phyloP scores from a whole-genome alignment of 169 alveolate genomes.

The Ichthyophthirius multifiliis region DNA sequence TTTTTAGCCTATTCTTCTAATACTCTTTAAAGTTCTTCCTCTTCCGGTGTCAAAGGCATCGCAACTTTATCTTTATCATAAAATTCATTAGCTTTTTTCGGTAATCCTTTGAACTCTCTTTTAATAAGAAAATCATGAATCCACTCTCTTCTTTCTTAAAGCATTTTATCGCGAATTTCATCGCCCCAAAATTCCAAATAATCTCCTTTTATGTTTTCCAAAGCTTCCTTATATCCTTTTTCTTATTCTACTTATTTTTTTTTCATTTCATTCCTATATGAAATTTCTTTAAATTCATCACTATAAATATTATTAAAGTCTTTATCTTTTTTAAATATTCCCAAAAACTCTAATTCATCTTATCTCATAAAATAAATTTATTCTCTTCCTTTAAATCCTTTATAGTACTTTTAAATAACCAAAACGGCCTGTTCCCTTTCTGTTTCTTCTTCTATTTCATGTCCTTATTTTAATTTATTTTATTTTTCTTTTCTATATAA shows the following conservation, averaged over 20 bases:
- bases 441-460: slow-evolving; percentile 27
- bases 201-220: slow-evolving; percentile 46
- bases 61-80: slow-evolving; percentile 50
- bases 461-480: slow-evolving; percentile 18
- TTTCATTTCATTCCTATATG: slow-evolving; percentile 26
- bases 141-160: slow-evolving; percentile 82
- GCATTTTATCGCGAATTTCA: slow-evolving; percentile 60
- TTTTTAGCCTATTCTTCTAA: slow-evolving; percentile 58
- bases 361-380: slow-evolving; percentile 30
- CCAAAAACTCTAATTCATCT: slow-evolving; percentile 39
- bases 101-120: slow-evolving; percentile 43
- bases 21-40: slow-evolving; percentile 63
- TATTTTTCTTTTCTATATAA: slow-evolving; percentile 9
- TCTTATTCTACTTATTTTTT: slow-evolving; percentile 37
- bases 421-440: slow-evolving; percentile 41
- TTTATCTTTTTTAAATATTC: slow-evolving; percentile 11
- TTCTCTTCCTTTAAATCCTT: slow-evolving; percentile 43
- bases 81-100: slow-evolving; percentile 52
- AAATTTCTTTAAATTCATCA: not conserved
- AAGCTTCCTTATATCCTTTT: slow-evolving; percentile 40
- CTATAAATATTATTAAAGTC: slow-evolving; percentile 6
- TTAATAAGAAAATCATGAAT: slow-evolving; percentile 30
- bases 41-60: slow-evolving; percentile 72
- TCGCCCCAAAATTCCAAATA: slow-evolving; percentile 48
- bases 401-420: slow-evolving; percentile 22